Evolutionary conservation across 2,329 filamentous ascomycete genomes (phyloP), one percentile per base, ranked within the genome.

Genomic region (Triangularia verruculosa): DNA sequence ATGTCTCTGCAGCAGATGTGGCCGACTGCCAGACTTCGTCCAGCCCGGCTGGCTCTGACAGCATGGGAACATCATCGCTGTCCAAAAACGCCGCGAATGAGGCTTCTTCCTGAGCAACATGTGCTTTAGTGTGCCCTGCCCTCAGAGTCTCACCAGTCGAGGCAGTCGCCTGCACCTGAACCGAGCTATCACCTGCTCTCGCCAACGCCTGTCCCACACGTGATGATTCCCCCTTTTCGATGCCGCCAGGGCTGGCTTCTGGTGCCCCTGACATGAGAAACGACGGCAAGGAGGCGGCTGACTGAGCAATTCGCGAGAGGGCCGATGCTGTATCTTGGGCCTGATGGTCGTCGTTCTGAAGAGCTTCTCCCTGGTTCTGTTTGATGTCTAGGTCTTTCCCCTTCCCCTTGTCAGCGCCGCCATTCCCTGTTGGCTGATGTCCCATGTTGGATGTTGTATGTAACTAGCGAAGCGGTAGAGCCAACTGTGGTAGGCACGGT

Each of bases 51-150:
- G 69, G 61, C 32, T 66, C 69, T 17, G 68, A 59, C 17, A 71
- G 65, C 43, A 65, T 65, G 11, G 69, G 66, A 32, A 63, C 63
- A 22, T 59, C 67, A 32, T 68, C 69, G 54, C 65, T 67, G 62
- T 76, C 73, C 34, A 79, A 66, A 61, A 79, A 80, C 1, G 67
- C 68, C 1, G 76, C 72, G 61, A 79, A 80, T 0, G 71, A 71
- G 3, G 71, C 70, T 64, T 79, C 77, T 51, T 76, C 72, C 13
- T 57, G 66, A 5, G 68, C 70, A 12, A 70, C 65, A 52, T 76
- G 73, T 55, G 70, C 68, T 25, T 73, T 70, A 1, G 67, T 60
- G 13, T 73, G 70, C 11, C 69, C 61, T 25, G 71, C 69, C 58
- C 68, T 74, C 62, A 79, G 71, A 30, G 66, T 67, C 27, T 62